phyloP scores from a whole-genome alignment of 2,329 filamentous ascomycete genomes.

The Didymella lethalis region DNA sequence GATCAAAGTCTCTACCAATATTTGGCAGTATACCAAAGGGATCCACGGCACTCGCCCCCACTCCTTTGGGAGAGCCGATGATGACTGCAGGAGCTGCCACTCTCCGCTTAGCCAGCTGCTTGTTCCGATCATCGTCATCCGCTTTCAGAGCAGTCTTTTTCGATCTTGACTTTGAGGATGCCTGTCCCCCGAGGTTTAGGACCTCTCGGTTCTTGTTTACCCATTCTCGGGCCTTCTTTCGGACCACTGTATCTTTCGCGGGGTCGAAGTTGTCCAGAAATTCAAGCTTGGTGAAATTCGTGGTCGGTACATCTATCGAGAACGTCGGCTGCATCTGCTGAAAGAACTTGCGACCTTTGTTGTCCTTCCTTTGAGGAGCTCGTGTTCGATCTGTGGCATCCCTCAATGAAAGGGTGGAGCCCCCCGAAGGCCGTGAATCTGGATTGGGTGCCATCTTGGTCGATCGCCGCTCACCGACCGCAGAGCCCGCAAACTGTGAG shows the following conservation, averaged over 20 bases:
- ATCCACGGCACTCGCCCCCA: constrained; percentile 23
- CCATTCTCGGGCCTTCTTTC: constrained; percentile 41
- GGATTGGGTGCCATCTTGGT: constrained; percentile 13
- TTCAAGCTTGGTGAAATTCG: constrained; percentile 23
- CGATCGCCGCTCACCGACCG: constrained; percentile 4
- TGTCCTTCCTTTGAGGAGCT: constrained; percentile 6
- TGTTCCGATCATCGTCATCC: constrained; percentile 9
- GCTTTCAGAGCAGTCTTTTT: constrained; percentile 6
- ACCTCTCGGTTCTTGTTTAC: constrained; percentile 31
- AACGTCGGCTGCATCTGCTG: constrained; percentile 36
- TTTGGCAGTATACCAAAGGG: constrained; percentile 32
- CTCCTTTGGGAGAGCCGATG: background rate
- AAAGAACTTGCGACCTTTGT: constrained; percentile 31
- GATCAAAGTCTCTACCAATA: constrained; percentile 33
- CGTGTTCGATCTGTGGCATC: constrained; percentile 1
- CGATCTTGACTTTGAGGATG: constrained; percentile 3
- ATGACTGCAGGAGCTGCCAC: background rate
- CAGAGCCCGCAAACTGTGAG: background rate
- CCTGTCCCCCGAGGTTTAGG: constrained; percentile 11
- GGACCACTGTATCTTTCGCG: constrained; percentile 30
- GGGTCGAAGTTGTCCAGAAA: constrained; percentile 38
- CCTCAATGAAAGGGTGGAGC: constrained; percentile 7
- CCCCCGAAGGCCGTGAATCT: constrained; percentile 6
- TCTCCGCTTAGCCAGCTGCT: constrained; percentile 1
- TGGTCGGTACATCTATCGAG: constrained; percentile 25